Conservation (phyloP, 2,329 filamentous ascomycete genomes). For the Elsinoe australis region DNA sequence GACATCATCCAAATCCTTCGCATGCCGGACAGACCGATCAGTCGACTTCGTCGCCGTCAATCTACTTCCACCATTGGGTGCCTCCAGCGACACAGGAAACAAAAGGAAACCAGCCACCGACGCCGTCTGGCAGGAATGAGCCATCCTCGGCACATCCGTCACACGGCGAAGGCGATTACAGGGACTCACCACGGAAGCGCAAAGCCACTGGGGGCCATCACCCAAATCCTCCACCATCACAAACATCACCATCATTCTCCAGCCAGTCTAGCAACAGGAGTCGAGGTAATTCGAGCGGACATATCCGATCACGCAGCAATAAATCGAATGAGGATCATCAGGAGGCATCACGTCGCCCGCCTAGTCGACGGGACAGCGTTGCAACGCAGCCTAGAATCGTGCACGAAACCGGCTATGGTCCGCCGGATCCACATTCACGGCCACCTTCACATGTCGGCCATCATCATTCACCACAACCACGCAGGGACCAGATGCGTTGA, state of each 20-base stretch:
- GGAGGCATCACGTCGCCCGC: constrained; percentile 15
- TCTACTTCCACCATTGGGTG: constrained; percentile 92
- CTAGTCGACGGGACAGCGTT: constrained; percentile 20
- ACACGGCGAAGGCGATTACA: constrained; percentile 51
- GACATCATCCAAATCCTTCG: constrained; percentile 38
- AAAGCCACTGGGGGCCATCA: constrained; percentile 57
- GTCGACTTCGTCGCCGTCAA: constrained; percentile 60
- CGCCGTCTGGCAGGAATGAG: constrained; percentile 58
- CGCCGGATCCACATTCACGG: constrained; percentile 14
- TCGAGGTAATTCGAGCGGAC: constrained; percentile 42
- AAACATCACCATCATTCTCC: constrained; percentile 45
- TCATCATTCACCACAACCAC: constrained; percentile 9
- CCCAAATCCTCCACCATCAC: constrained; percentile 44
- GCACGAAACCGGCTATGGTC: constrained; percentile 12
- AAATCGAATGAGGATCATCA: constrained; percentile 37
- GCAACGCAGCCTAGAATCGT: constrained; percentile 16
- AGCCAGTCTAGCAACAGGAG: constrained; percentile 47
- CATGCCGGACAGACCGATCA: constrained; percentile 54
- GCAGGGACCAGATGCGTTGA: constrained; percentile 11
- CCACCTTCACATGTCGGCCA: constrained; percentile 15
- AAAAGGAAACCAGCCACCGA: constrained; percentile 57
- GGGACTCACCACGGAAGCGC: constrained; percentile 76
- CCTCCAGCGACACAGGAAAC: constrained; percentile 61
- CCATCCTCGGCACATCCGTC: constrained; percentile 44
- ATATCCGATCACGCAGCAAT: constrained; percentile 60